These are phyloP conservation scores for Cladosporium sp. DNA, from an alignment of 2,329 filamentous ascomycete genomes.

Conservation along the genomic window DNA sequence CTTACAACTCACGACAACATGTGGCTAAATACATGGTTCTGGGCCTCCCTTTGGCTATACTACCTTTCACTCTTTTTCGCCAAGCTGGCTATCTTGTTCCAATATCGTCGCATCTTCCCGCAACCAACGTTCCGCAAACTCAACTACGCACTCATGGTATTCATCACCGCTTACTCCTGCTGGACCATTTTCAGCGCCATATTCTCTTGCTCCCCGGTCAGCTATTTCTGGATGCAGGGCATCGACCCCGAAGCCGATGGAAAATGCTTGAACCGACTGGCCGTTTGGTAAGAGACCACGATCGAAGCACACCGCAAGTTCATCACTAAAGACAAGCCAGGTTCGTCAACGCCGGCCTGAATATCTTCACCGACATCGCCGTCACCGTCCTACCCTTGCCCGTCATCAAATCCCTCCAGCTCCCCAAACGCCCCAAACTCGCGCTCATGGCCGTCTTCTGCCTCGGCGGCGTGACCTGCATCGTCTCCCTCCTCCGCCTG, in stretches of 20 bases:
- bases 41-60: conserved; percentile 16
- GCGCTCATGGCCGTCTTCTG: conserved; percentile 30
- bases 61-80: conserved; percentile 13
- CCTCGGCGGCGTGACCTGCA: conserved; percentile 26
- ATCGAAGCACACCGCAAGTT: neutral
- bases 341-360: conserved; percentile 27
- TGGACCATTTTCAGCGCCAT: conserved; percentile 26
- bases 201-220: conserved; percentile 27
- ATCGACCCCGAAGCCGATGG: conserved; percentile 8
- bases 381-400: conserved; percentile 29
- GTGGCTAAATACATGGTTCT: conserved; percentile 14
- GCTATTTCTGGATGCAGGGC: conserved; percentile 24
- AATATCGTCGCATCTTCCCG: conserved; percentile 20
- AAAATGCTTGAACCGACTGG: conserved; percentile 23
- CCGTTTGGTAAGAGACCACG: conserved; percentile 22
- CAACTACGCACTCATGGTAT: conserved; percentile 20
- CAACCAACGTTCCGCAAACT: conserved; percentile 13
- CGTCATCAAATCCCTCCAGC: conserved; percentile 25
- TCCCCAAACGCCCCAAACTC: conserved; percentile 25
- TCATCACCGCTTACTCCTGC: conserved; percentile 24
- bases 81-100: conserved; percentile 19
- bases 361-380: conserved; percentile 29
- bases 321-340: conserved; percentile 9
- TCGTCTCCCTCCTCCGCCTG: conserved; percentile 24
- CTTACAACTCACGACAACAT: conserved; percentile 9